A percentile compares a stretch with the other conserved stretches of the same genome.
Evolutionary conservation across 2,329 filamentous ascomycete genomes (phyloP).

Genomic region (Alternaria longipes): DNA sequence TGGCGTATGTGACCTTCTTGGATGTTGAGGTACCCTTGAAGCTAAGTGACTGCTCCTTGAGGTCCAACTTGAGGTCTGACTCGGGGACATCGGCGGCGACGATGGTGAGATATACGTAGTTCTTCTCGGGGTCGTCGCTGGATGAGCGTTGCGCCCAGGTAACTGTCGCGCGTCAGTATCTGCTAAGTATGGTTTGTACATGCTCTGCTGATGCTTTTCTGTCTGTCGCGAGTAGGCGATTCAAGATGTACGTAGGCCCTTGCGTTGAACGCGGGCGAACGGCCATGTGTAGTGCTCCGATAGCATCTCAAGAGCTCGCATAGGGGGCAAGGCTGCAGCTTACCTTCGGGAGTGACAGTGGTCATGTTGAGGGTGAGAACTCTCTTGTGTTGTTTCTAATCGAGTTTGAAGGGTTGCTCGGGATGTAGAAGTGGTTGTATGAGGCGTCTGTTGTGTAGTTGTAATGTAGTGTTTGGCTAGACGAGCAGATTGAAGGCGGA

Average conservation of each 20-base stretch:
- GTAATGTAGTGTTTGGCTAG: slow-evolving; percentile 32
- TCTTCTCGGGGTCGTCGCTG: slow-evolving; percentile 79
- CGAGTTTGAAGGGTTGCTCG: not conserved
- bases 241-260: not conserved
- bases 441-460: slow-evolving; percentile 22
- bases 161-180: slow-evolving; percentile 65
- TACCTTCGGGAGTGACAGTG: slow-evolving; percentile 53
- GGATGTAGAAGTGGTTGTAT: slow-evolving; percentile 5
- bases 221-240: not conserved
- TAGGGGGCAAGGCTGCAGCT: slow-evolving; percentile 39
- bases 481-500: slow-evolving; percentile 38
- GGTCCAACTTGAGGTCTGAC: slow-evolving; percentile 79
- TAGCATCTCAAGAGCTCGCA: slow-evolving; percentile 2
- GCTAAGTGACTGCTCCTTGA: slow-evolving; percentile 73
- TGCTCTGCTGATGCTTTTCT: slow-evolving; percentile 13
- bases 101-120: slow-evolving; percentile 95
- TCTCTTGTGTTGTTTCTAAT: slow-evolving; percentile 10
- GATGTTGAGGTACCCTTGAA: slow-evolving; percentile 85
- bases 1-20: slow-evolving; percentile 85
- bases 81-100: slow-evolving; percentile 83
- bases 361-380: slow-evolving; percentile 34
- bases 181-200: not conserved
- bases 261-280: not conserved
- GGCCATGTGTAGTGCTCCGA: not conserved
- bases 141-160: slow-evolving; percentile 98